These are phyloP conservation scores for Chimonanthus praecox DNA, from an alignment of 164 flowering plant species.

Conservation along the genomic window DNA sequence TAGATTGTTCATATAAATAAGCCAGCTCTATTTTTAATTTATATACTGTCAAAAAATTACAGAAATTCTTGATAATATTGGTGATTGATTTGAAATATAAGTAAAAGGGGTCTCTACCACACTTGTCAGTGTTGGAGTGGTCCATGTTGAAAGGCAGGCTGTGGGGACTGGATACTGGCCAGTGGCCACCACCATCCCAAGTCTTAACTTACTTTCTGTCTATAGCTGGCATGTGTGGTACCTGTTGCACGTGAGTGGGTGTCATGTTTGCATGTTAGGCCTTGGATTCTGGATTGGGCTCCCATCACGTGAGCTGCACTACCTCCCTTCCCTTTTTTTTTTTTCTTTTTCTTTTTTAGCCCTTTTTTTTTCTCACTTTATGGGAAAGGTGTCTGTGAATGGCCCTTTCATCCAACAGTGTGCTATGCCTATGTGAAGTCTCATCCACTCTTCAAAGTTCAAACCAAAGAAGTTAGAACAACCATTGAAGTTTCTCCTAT, in stretches of 20 bases:
- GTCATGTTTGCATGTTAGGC: not conserved
- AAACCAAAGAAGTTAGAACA: not conserved
- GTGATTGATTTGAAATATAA: not conserved
- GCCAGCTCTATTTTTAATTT: too few relatives aligned
- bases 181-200: not conserved
- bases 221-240: not conserved
- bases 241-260: not conserved
- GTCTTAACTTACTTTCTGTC: not conserved
- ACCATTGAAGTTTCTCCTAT: too few relatives aligned
- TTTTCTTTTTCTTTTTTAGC: not conserved
- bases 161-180: not conserved
- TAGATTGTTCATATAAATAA: too few relatives aligned
- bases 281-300: not conserved
- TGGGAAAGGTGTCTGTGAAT: not conserved
- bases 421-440: not conserved
- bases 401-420: not conserved
- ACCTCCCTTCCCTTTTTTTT: too few relatives aligned
- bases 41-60: too few relatives aligned
- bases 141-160: not conserved
- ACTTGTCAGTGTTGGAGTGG: not conserved
- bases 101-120: not conserved
- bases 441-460: not conserved
- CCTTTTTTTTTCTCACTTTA: not conserved
- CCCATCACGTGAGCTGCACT: not conserved
- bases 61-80: not conserved